Percentiles rank a stretch among this genome's conserved stretches.
Evolutionary conservation across 1,284 basidiomycete genomes (phyloP).

Genomic region (Butyriboletus appendiculatus): DNA sequence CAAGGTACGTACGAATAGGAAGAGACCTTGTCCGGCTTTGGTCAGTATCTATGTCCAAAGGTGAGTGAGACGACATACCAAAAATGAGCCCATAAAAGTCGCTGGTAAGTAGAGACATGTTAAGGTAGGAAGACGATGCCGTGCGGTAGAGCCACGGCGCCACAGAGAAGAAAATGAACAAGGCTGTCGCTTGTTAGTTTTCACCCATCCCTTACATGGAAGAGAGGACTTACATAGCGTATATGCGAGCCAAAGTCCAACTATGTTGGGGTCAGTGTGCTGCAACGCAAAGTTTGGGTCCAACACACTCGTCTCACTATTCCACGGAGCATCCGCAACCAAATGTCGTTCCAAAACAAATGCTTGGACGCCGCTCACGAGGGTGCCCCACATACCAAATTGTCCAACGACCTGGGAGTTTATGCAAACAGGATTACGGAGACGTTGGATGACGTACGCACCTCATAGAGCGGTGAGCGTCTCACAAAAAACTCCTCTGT

Average conservation of each 20-base stretch:
- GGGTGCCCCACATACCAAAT: conserved; percentile 77
- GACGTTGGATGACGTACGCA: conserved; percentile 16
- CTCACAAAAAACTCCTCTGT: conserved; percentile 87
- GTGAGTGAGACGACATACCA: conserved; percentile 44
- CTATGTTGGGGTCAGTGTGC: conserved; percentile 36
- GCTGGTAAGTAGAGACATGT: conserved; percentile 77
- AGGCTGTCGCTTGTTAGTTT: conserved; percentile 41
- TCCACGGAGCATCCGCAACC: conserved; percentile 69
- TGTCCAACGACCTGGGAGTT: conserved; percentile 67
- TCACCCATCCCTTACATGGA: not conserved
- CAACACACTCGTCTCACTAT: conserved; percentile 58
- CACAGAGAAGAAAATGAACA: conserved; percentile 80
- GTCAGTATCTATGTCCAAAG: conserved; percentile 4
- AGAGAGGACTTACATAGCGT: conserved; percentile 45
- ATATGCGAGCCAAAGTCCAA: conserved; percentile 70
- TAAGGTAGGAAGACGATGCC: conserved; percentile 82
- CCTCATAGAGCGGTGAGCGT: conserved; percentile 76
- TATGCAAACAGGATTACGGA: not conserved
- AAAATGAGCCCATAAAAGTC: conserved; percentile 87
- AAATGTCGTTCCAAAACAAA: conserved; percentile 68
- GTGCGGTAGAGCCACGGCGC: conserved; percentile 81
- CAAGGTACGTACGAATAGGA: conserved; percentile 57
- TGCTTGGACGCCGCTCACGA: conserved; percentile 77
- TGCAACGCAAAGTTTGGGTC: not conserved
- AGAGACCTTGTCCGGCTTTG: conserved; percentile 47